Percentiles rank a stretch among this genome's conserved stretches.
These are phyloP conservation scores for Tricladium varicosporioides DNA, from an alignment of 2,329 filamentous ascomycete species.

Conservation along the genomic window DNA sequence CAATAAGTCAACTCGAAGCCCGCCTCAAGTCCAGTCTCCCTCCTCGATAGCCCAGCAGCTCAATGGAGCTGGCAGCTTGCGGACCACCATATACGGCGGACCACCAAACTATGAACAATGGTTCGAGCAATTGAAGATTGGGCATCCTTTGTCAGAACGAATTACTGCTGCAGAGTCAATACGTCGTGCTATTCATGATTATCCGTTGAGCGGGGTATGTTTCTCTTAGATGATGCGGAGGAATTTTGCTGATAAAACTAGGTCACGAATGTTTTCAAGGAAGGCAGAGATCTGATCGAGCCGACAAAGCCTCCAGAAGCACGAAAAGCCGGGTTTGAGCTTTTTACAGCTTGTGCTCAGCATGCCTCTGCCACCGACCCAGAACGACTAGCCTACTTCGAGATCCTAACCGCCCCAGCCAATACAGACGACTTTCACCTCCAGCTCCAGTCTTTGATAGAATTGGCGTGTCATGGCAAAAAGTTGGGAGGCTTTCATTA, in stretches of 20 bases:
- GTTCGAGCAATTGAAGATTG: constrained; percentile 54
- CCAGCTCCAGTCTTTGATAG: constrained; percentile 61
- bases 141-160: constrained; percentile 48
- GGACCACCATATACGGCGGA: constrained; percentile 40
- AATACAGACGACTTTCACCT: constrained; percentile 63
- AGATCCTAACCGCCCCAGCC: constrained; percentile 55
- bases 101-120: constrained; percentile 52
- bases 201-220: constrained; percentile 45
- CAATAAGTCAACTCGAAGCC: constrained; percentile 51
- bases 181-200: constrained; percentile 54
- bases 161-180: constrained; percentile 57
- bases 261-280: constrained; percentile 56
- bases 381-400: constrained; percentile 65
- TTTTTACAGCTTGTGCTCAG: constrained; percentile 64
- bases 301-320: constrained; percentile 50
- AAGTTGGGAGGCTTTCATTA: constrained; percentile 66
- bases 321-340: constrained; percentile 61
- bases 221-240: not conserved
- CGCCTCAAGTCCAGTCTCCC: constrained; percentile 39
- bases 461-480: constrained; percentile 60
- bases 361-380: constrained; percentile 62
- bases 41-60: constrained; percentile 41
- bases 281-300: constrained; percentile 63
- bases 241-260: constrained; percentile 13
- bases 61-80: constrained; percentile 40